Evolutionary conservation across 208 protist genomes (phyloP).

Genomic region (Acanthamoeba rhysodes): DNA sequence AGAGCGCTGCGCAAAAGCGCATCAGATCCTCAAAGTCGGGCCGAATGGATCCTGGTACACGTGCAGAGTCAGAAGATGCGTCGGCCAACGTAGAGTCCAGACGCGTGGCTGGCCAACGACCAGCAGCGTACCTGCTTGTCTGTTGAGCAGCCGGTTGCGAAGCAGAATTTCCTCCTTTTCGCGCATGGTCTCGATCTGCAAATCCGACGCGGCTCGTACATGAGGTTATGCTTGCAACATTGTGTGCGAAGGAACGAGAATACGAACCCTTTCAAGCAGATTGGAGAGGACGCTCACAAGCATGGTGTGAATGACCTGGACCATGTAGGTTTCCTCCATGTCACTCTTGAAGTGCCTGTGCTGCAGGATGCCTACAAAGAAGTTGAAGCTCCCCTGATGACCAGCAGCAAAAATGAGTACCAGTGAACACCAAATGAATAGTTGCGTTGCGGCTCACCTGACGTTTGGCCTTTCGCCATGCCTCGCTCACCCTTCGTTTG

Average conservation of each 20-base stretch:
- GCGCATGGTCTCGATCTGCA: slow-evolving; percentile 42
- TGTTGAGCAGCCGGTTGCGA: slow-evolving; percentile 36
- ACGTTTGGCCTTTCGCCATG: slow-evolving; percentile 58
- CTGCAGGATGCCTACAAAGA: slow-evolving; percentile 44
- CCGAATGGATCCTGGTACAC: neutral
- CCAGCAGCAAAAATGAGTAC: neutral
- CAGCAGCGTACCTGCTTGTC: neutral
- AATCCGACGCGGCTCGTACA: neutral
- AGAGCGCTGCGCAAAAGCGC: slow-evolving; percentile 31
- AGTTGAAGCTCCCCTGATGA: slow-evolving; percentile 62
- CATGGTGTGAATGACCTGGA: slow-evolving; percentile 31
- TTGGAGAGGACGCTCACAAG: slow-evolving; percentile 45
- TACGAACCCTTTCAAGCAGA: slow-evolving; percentile 3
- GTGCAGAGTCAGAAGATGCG: neutral
- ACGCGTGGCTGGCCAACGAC: neutral
- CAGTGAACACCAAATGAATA: neutral
- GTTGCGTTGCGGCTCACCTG: neutral
- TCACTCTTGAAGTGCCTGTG: slow-evolving; percentile 2
- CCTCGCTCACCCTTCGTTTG: slow-evolving; percentile 39
- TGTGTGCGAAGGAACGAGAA: no score
- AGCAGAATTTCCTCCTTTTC: slow-evolving; percentile 54
- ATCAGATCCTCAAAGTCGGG: slow-evolving; percentile 68
- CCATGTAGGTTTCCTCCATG: slow-evolving; percentile 10
- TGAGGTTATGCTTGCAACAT: neutral
- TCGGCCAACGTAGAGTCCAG: neutral